These are phyloP conservation scores for Pseudogymnoascus sp. DNA, from an alignment of 2,329 filamentous ascomycete genomes.

Conservation along the genomic window DNA sequence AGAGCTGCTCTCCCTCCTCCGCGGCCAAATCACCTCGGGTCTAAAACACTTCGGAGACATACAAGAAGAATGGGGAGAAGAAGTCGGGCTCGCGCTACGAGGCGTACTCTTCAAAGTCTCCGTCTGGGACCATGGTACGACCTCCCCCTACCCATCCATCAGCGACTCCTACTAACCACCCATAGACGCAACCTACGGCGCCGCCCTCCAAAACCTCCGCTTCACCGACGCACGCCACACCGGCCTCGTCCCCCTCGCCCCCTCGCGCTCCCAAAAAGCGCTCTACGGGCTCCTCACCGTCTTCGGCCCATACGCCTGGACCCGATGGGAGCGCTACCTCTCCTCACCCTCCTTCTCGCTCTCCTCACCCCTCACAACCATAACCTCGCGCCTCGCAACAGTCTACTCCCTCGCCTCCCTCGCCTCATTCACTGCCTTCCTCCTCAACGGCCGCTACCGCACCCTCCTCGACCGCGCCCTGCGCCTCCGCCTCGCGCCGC, in stretches of 20 bases:
- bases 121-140: conserved; percentile 72
- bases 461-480: conserved; percentile 82
- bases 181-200: conserved; percentile 79
- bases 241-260: conserved; percentile 56
- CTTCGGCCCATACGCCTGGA: conserved; percentile 82
- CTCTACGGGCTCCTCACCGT: conserved; percentile 81
- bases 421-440: conserved; percentile 79
- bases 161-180: too few species aligned
- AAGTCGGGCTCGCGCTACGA: conserved; percentile 72
- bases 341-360: conserved; percentile 42
- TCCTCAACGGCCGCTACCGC: conserved; percentile 83
- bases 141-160: too few species aligned
- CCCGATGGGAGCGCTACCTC: conserved; percentile 83
- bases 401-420: conserved; percentile 76
- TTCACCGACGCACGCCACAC: conserved; percentile 74
- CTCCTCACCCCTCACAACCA: conserved; percentile 48
- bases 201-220: conserved; percentile 80
- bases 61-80: conserved; percentile 77
- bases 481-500: conserved; percentile 75
- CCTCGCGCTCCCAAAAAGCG: conserved; percentile 75
- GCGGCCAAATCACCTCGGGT: conserved; percentile 77
- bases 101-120: conserved; percentile 86
- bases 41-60: conserved; percentile 77
- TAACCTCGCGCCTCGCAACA: conserved; percentile 64
- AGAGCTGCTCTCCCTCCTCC: conserved; percentile 79